Conservation (phyloP, 441 rosid species). For the Brassica balearica region DNA sequence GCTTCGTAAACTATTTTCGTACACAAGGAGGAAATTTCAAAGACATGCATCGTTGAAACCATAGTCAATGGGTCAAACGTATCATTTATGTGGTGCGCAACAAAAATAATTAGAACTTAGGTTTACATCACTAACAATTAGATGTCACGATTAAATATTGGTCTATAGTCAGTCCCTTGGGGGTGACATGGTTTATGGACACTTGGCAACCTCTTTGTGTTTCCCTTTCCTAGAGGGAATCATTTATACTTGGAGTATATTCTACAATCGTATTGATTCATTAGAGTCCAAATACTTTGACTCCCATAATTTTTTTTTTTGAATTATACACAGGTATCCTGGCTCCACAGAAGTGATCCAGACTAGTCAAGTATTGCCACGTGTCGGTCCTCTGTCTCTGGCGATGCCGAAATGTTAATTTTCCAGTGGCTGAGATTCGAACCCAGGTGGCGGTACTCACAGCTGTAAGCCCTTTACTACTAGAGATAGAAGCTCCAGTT, state of each 20-base stretch:
- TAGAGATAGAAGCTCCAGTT: no score
- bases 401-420: no score
- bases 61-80: constrained; percentile 29
- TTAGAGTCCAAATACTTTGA: no score
- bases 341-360: no score
- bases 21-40: background rate
- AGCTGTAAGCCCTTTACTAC: no score
- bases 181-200: constrained; percentile 21
- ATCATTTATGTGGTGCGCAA: constrained; percentile 33
- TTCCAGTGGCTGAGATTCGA: no score
- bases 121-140: constrained; percentile 24
- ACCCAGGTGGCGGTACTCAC: no score
- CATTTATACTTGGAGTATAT: background rate
- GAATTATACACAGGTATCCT: no score
- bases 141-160: constrained; percentile 2
- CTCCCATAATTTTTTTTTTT: no score
- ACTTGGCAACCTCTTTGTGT: constrained; percentile 29
- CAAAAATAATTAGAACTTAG: constrained; percentile 10
- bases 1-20: background rate
- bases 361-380: no score
- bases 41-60: constrained; percentile 17
- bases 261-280: background rate
- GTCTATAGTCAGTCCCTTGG: constrained; percentile 5
- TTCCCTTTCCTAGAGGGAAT: constrained; percentile 35
- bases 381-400: no score